Evolutionary conservation across 2,329 filamentous ascomycete genomes (phyloP), one percentile per base, ranked within the genome.

Genomic region (Lecanicillium sp.): DNA sequence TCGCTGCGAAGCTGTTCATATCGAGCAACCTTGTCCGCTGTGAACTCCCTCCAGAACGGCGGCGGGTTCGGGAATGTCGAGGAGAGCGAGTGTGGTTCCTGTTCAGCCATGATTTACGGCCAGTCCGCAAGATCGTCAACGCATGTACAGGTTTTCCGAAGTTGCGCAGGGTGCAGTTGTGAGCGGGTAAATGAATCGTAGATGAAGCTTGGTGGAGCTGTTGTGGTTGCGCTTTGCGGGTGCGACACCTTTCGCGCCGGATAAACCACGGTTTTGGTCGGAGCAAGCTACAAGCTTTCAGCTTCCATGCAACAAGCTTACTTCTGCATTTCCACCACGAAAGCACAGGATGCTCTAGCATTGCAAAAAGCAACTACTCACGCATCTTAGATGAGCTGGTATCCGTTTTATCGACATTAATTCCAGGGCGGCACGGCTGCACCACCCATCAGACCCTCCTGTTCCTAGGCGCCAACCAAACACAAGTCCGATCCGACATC

Each of bases 41-140:
- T 95, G 62, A 97, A 97, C 58, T 85, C 74, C 49, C 83, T 81
- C 80, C 86, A 97, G 65, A 96, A 94, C 1, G 83, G 81, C 18
- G 92, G 92, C 18, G 92, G 92, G 37, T 84, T 78, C 17, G 92
- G 90, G 57, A 88, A 95, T 29, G 81, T 78, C 17, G 83, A 78
- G 18, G 79, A 71, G 50, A 73, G 60, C 33, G 68, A 65, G 27
- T 61, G 58, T 9, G 62, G 54, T 42, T 62, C 65, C 43, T 70
- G 67, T 37, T 65, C 79, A 42, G 76, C 77, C 81, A 86, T 87
- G 31, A 39, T 47, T 44, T 29, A 37, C 37, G 28, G 36, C 20
- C 17, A 18, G 11, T 17, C 17, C 5, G 9, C n/a, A 18, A 11
- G 9, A 8, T 7, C 15, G 5, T 32, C n/a, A 31, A 8, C 29